A percentile compares a stretch with the other conserved stretches of the same genome.
Conservation (phyloP, 371 early-diverging fungal genomes). For the Homolaphlyctis polyrhiza region DNA sequence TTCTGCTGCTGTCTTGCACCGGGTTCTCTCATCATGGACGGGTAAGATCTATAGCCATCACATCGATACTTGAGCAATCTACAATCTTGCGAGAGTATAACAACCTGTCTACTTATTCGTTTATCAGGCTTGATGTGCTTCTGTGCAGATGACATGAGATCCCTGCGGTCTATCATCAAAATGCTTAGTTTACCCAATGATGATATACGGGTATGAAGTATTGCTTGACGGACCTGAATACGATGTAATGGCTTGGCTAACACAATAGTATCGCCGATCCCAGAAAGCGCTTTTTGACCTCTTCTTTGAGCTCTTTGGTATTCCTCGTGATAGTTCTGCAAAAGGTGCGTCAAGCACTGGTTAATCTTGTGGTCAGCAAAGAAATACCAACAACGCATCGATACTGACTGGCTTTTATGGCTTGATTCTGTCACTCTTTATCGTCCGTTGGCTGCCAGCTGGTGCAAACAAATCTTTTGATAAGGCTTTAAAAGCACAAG, state of each 20-base stretch:
- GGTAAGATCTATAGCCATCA: slow-evolving; percentile 24
- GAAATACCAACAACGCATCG: no score
- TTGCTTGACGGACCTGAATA: no score
- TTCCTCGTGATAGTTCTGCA: slow-evolving; percentile 13
- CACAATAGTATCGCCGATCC: neutral
- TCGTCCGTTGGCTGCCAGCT: no score
- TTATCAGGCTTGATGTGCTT: slow-evolving; percentile 63
- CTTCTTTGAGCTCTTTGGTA: slow-evolving; percentile 72
- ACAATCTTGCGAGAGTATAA: slow-evolving; percentile 1
- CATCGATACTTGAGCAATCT: slow-evolving; percentile 2
- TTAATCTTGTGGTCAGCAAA: no score
- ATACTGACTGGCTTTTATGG: no score
- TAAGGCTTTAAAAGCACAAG: neutral
- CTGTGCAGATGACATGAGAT: slow-evolving; percentile 66
- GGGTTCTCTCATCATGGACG: slow-evolving; percentile 72
- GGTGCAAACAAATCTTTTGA: neutral
- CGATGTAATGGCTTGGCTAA: neutral
- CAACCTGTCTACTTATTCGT: no score
- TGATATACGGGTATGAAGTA: slow-evolving; percentile 63
- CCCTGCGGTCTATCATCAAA: slow-evolving; percentile 69
- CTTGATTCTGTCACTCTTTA: no score
- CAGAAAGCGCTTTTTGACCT: slow-evolving; percentile 72
- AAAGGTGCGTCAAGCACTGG: neutral
- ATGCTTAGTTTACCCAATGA: slow-evolving; percentile 67
- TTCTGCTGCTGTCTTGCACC: slow-evolving; percentile 54